These are phyloP conservation scores for Cercospora sp. DNA, from an alignment of 2,329 filamentous ascomycete genomes.

Conservation along the genomic window DNA sequence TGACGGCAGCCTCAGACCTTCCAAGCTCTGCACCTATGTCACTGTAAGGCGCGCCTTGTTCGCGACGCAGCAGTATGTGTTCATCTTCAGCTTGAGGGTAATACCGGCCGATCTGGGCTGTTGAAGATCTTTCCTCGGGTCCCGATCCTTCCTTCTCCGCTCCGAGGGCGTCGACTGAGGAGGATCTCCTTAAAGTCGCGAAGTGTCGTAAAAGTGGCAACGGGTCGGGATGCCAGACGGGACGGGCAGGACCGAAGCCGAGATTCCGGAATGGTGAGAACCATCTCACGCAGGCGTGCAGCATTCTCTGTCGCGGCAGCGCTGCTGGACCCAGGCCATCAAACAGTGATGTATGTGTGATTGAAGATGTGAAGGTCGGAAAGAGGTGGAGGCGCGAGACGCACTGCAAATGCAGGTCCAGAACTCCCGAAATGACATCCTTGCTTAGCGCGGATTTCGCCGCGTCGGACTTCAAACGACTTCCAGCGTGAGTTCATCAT, in stretches of 20 bases:
- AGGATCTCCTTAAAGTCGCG: background rate
- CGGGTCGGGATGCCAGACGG: background rate
- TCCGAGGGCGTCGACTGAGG: background rate
- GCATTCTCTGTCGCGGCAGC: background rate
- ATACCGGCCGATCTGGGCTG: background rate
- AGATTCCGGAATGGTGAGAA: background rate
- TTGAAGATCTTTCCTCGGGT: background rate
- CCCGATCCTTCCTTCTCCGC: background rate
- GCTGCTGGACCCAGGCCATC: background rate
- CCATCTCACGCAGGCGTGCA: background rate
- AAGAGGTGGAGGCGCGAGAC: background rate
- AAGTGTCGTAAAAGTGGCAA: background rate
- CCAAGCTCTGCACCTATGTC: background rate
- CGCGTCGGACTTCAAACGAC: background rate
- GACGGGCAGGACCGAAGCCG: background rate
- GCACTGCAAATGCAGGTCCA: background rate
- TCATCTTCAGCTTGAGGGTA: background rate
- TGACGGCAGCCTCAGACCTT: no score
- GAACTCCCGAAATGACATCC: background rate
- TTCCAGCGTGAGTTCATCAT: background rate
- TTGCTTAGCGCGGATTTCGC: background rate
- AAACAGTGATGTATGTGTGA: background rate
- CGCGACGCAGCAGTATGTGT: background rate
- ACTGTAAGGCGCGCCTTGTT: background rate
- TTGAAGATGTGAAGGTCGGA: background rate